Percentiles rank a stretch among this genome's conserved stretches.
Conservation (phyloP, 1,139 yeast species). For the Yamadazyma taylorii region DNA sequence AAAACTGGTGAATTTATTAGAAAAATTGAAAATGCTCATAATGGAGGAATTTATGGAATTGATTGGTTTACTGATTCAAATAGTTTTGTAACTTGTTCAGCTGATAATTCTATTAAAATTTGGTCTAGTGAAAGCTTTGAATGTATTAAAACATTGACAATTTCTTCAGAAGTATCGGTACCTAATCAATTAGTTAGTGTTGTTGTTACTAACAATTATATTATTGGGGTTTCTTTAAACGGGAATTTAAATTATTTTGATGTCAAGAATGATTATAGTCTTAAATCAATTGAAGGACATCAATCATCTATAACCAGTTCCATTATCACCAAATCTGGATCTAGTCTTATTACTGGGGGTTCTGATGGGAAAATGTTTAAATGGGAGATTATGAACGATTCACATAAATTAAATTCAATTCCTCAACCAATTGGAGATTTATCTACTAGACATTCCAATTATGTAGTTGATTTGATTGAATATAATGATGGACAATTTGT, state of each 20-base stretch:
- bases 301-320: slow-evolving; percentile 72
- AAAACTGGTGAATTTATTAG: slow-evolving; percentile 74
- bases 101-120: slow-evolving; percentile 71
- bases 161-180: slow-evolving; percentile 36
- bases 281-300: slow-evolving; percentile 64
- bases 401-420: slow-evolving; percentile 28
- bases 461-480: slow-evolving; percentile 48
- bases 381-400: slow-evolving; percentile 50
- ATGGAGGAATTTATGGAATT: slow-evolving; percentile 79
- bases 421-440: slow-evolving; percentile 23
- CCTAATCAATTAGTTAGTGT: slow-evolving; percentile 82
- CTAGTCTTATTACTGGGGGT: slow-evolving; percentile 62
- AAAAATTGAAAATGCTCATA: slow-evolving; percentile 57
- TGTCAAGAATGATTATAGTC: slow-evolving; percentile 28
- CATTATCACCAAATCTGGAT: slow-evolving; percentile 21
- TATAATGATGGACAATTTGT: slow-evolving; percentile 32
- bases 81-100: slow-evolving; percentile 75
- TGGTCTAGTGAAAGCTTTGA: slow-evolving; percentile 48
- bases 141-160: slow-evolving; percentile 38
- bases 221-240: slow-evolving; percentile 67
- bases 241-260: slow-evolving; percentile 70
- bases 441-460: slow-evolving; percentile 53
- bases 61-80: slow-evolving; percentile 67
- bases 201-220: slow-evolving; percentile 56
- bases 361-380: slow-evolving; percentile 73